Percentiles rank a stretch among this genome's conserved stretches.
Conservation (phyloP, 2,329 filamentous ascomycete species). For the Massarina eburnea region DNA sequence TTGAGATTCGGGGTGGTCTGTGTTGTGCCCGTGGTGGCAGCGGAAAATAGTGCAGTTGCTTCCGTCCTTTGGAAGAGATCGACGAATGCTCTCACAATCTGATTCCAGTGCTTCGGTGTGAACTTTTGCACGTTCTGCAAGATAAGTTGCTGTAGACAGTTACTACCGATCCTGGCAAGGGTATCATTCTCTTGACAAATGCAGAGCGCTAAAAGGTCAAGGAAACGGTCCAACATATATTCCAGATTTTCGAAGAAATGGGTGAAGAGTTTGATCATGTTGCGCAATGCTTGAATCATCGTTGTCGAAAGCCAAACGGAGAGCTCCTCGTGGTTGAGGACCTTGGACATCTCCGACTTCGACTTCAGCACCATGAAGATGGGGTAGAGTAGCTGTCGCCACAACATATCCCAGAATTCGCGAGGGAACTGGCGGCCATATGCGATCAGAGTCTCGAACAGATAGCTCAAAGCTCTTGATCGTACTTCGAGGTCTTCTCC, state of each 20-base stretch:
- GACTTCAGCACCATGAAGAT: constrained; percentile 99
- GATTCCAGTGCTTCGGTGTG: constrained; percentile 80
- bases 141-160: constrained; percentile 95
- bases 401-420: constrained; percentile 98
- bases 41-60: constrained; percentile 91
- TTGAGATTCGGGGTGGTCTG: constrained; percentile 22
- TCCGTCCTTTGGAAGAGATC: constrained; percentile 94
- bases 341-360: constrained; percentile 93
- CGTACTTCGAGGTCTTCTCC: constrained; percentile 97
- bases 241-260: constrained; percentile 96
- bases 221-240: constrained; percentile 97
- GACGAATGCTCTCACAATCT: constrained; percentile 94
- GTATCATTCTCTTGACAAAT: constrained; percentile 99
- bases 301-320: constrained; percentile 99
- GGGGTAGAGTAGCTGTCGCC: constrained; percentile 93
- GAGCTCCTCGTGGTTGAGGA: constrained; percentile 91
- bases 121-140: constrained; percentile 96
- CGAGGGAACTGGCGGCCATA: constrained; percentile 89
- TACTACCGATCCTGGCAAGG: constrained; percentile 95
- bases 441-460: constrained; percentile 88
- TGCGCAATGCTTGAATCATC: constrained; percentile 96
- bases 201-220: constrained; percentile 90
- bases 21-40: constrained; percentile 58
- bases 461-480: constrained; percentile 84
- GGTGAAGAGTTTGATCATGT: constrained; percentile 98